Base-by-base conservation (phyloP, 371 early-diverging fungal species). In the Rhizopus arrhizus region DNA sequence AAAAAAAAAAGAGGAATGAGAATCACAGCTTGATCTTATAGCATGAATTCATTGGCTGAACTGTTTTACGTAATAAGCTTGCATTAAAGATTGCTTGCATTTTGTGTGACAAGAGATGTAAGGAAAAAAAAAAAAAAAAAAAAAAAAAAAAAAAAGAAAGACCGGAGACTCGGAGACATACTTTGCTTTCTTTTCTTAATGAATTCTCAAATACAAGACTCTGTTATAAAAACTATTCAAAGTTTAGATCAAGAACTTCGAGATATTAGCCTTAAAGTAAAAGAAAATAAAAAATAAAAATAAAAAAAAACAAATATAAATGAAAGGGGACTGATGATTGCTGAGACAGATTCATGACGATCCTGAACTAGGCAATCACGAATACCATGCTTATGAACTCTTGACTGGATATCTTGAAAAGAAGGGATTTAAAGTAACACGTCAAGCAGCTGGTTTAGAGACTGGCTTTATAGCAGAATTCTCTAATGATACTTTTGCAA, bases 381-480 rank as follows among this genome's bases (percentile, higher is more conserved):
- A 88, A 53, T 64, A 65, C 47, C 56, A 73, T 48, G 85, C 89
- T 3, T 73, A 75, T 58, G 51, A 68, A 12, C 48, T 72, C 16
- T 67, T 88, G 63, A 77, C 80, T 4, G 72, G 79, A 13, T 87
- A 79, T 51, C 62, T 88, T 22, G 76, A 79, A 45, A 46, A 55
- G 7, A 65, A 78, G 16, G 86, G 85, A 0, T 86, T 84, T 64
- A 62, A 69, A 9, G 74, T 87, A 12, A 77, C 78, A 29, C 75
- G 72, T 13, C 62, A 70, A 3, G 84, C 77, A 3, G 83, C 70
- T 53, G 82, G 72, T 5, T 72, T 88, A 46, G 69, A 75, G 34
- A 88, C 89, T 0, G 81, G 84, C 1, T 88, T 88, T 53, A 63
- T 84, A 1, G 85, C 87, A 38, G 83, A 83, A 22, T 84, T 70